Evolutionary conservation across 176 grass and related monocot genomes (phyloP).

Genomic region (Carex cristatella): DNA sequence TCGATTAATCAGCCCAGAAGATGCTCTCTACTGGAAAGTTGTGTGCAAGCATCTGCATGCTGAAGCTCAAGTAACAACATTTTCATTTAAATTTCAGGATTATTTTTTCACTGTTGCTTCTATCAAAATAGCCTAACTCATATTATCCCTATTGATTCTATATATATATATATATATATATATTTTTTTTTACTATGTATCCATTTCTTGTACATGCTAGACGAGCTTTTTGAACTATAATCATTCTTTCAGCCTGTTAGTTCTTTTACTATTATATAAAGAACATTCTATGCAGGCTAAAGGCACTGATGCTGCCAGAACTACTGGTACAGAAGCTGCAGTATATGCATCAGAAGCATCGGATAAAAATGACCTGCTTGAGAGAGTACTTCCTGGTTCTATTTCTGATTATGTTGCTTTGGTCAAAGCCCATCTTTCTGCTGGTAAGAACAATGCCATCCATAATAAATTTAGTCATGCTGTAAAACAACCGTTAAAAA

Average conservation of each 20-base stretch:
- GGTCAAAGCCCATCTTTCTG: constrained; percentile 91
- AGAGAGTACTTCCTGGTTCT: constrained; percentile 70
- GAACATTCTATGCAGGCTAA: constrained; percentile 50
- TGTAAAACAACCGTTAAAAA: neutral
- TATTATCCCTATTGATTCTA: constrained; percentile 21
- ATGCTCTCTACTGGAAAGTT: constrained; percentile 87
- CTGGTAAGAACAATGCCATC: constrained; percentile 48
- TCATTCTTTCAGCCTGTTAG: neutral
- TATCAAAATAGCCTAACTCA: constrained; percentile 11
- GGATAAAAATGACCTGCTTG: constrained; percentile 86
- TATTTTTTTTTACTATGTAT: constrained; percentile 4
- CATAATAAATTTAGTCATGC: neutral
- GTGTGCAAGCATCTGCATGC: constrained; percentile 81
- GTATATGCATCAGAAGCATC: constrained; percentile 98
- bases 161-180: neutral
- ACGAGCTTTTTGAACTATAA: neutral
- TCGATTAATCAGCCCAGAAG: constrained; percentile 77
- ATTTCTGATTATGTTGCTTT: constrained; percentile 70
- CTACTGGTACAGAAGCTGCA: constrained; percentile 88
- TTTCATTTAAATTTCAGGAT: constrained; percentile 5
- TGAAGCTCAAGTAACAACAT: constrained; percentile 72
- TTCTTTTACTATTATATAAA: neutral
- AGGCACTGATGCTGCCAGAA: constrained; percentile 78
- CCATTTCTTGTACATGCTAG: neutral
- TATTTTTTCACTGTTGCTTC: neutral